Evolutionary conservation across 2,329 filamentous ascomycete species (phyloP), one percentile per base, ranked within the genome.

Genomic region (Colletotrichum sublineola): DNA sequence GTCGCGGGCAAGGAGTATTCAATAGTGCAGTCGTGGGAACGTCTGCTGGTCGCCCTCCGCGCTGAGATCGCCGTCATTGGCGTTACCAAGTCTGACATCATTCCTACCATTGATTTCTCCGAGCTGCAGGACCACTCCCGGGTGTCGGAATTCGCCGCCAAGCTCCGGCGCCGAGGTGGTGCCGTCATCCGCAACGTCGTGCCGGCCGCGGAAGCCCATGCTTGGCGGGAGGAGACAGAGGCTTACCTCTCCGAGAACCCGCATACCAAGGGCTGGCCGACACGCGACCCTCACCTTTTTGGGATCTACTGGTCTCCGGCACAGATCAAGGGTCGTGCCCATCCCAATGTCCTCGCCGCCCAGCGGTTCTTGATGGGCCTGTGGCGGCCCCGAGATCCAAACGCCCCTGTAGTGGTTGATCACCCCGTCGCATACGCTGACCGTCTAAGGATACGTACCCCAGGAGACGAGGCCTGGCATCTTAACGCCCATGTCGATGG

Each of bases 351-450:
- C 72, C 83, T 93, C 52, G 82, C 83, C 48, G 86, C 91, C 1
- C 91, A 94, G 81, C 84, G 86, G 46, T 93, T 92, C 77, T 87
- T 92, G 78, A 91, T 92, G 85, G 84, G 86, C 12, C 82, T 93
- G 38, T 94, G 92, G 92, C 89, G 92, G 71, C 81, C 82, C 42
- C 82, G 81, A 53, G 89, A 90, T 57, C 86, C 87, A 31, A 82
- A 80, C 44, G 90, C 90, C 53, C 86, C 87, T n/a, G 86, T 93
- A 69, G 87, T 88, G 11, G 89, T 87, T 9, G 84, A 86, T 3
- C 87, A 91, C 65, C 91, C 91, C 24, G 87, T 93, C 60, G 86
- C 89, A 18, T 94, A 94, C 73, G 91, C 89, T 14, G 92, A 94
- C 77, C 88, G 92, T 0, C 85, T 94, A 72, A 89, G 92, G 2